Conservation (phyloP, 2,329 filamentous ascomycete genomes). For the Phoma herbarum region DNA sequence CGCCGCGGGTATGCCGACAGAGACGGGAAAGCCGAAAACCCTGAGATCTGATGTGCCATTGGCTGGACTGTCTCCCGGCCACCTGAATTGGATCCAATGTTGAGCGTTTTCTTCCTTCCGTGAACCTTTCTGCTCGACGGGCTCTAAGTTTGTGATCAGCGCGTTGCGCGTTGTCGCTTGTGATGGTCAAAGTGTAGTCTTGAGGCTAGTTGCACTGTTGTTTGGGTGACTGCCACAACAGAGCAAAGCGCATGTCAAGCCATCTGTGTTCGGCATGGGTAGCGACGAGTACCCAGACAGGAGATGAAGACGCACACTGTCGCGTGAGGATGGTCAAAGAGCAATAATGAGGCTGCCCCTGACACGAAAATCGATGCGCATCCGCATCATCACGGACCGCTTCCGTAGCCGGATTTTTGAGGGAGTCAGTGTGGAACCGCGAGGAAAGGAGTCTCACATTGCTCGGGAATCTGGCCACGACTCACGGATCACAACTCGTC, state of each 20-base stretch:
- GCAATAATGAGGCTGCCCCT: neutral
- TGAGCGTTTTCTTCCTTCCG: neutral
- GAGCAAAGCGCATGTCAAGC: neutral
- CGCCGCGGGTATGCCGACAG: neutral
- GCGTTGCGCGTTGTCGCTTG: neutral
- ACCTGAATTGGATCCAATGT: neutral
- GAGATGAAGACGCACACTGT: neutral
- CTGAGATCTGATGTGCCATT: neutral
- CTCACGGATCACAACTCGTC: too few relatives aligned
- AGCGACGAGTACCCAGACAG: neutral
- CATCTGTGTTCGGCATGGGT: neutral
- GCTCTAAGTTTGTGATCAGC: neutral
- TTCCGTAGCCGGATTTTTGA: neutral
- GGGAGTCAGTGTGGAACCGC: neutral
- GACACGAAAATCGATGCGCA: neutral
- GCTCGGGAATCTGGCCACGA: too few relatives aligned
- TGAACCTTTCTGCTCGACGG: neutral
- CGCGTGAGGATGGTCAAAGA: neutral
- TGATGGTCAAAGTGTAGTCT: neutral
- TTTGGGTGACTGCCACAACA: neutral
- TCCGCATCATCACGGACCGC: neutral
- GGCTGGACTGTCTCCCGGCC: neutral
- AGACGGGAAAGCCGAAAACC: neutral
- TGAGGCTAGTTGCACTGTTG: neutral
- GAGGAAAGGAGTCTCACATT: neutral